Evolutionary conservation across 2,329 filamentous ascomycete species (phyloP), one percentile per base, ranked within the genome.

Genomic region (Botrytis porri): DNA sequence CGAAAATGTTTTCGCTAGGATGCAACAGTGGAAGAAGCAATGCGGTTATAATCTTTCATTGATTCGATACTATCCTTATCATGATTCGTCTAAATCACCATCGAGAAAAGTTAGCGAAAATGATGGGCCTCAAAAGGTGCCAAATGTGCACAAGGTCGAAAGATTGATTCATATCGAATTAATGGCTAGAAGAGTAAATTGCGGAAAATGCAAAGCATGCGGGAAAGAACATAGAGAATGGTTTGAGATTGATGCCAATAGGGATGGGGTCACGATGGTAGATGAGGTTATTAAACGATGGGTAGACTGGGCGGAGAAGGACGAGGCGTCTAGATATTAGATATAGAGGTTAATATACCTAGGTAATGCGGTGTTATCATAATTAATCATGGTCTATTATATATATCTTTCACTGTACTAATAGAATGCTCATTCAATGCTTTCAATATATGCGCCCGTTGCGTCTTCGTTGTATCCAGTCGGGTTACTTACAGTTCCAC

Each of bases 1-100:
- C 8, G 85, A 89, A 77, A 99, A 99, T 79, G 95, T 99, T 4
- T 94, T 97, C 80, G 88, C 95, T 9, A 89, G 96, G 22, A 88
- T 99, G 84, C 94, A 95, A 79, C 93, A 98, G 82, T 98, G 96
- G 96, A 91, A 91, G 70, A 89, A 92, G 39, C 96, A 99, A 83
- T 99, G 96, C 81, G 94, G 93, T 0, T 94, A 98, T 81, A 90
- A 94, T 75, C 86, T 98, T 41, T 94, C 93, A 37, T 87, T 99
- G 71, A 89, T 98, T 69, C 90, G 96, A 10, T 98, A 92, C 83
- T 99, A 99, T 80, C 96, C 96, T 0, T 95, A 98, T 81, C 83
- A 88, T 71, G 73, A 78, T 29, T 75, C 79, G 18, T 65, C 73
- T 12, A 59, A 72, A 45, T 70, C 72, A 8, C 45, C 61, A 37